Base-by-base conservation (phyloP, 345 rosid genomes). In the Rhodamnia rubescens region DNA sequence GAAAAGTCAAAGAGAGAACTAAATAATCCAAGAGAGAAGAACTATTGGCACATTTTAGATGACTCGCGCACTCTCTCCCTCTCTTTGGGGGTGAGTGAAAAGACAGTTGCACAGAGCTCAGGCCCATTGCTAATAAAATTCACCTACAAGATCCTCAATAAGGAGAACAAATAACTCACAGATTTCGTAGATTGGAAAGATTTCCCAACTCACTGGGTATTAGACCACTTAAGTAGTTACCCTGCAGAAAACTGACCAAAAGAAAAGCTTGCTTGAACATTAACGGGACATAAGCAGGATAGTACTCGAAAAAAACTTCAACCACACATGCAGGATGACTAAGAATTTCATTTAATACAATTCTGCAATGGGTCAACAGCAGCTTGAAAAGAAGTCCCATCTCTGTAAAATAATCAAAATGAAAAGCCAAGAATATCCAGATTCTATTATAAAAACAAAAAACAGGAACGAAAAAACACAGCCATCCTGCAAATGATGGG, bases 121-220 rank as follows among this genome's bases (percentile, higher is more conserved):
- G 53, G 56, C 32, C 83, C 83, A 44, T 15, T 32, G 32, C 50
- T 51, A 82, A 24, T 0, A 69, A 24, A 36, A 69, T 69, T 69
- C 80, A 53, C 58, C 56, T 18, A 83, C 47, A 84, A 82, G 80
- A 69, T 81, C 82, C 74, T 59, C 11, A 74, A 74, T 16, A 59
- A 44, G 75, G 49, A 61, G 89, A 89, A 82, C 75, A 88, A 87
- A 54, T 12, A 83, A 87, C 98, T 93, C 90, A 97, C 99, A 97
- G 86, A 50, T 90, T 86, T 87, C 80, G 90, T 90, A 97, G 98
- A 85, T 85, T 90, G 24, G 96, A 87, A 82, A 97, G 87, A 87
- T 93, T 92, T 89, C 97, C 99, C 87, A 97, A 40, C 89, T 94
- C 98, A 89, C 93, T 88, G 50, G 99, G 99, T 86, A 97, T 92